Base-by-base conservation (phyloP, 345 rosid genomes). In the Pelargonium nanum region DNA sequence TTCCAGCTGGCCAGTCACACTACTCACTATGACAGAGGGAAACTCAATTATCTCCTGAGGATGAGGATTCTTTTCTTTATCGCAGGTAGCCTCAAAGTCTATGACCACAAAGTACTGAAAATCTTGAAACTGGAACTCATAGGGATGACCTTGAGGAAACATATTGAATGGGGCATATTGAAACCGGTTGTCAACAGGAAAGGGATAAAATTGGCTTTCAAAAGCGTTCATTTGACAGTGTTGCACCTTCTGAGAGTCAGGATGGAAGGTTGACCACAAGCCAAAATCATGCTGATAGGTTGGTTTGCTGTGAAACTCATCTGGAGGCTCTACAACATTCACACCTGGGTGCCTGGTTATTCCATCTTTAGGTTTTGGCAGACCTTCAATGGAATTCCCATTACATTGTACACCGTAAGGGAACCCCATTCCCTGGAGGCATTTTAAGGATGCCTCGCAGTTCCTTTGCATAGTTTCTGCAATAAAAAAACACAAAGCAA, bases 1-100 rank as follows among this genome's bases (percentile, higher is more conserved):
- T 69, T 71, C 82, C 22, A 74, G 66, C 56, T 74, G 74, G 23
- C 79, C 79, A 44, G 79, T 78, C 53, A 61, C 59, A 69, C 79
- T 71, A 62, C 74, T 78, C 65, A 78, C 82, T 24, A 78, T 71
- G 60, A 78, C 82, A 57, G 79, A 74, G 24, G 82, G 82, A 68
- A 78, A 78, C 74, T 78, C 82, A 8, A 78, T 78, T 26, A 78
- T 78, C 72, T 78, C 82, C 51, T 78, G 82, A 16, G 82, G 82
- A 56, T 78, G 78, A n/a, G 82, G 82, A 58, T 71, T 78, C 69
- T 58, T 74, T 59, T 66, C 82, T 70, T 69, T 74, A 65, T 74
- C 82, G 61, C 82, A 72, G 55, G 82, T 78, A 44, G 79, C 82
- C 78, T 78, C 82, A 28, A 78, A 74, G 68, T 78, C 82, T 56